Conservation (phyloP, 441 rosid species). For the Syzygium syzygioides region DNA sequence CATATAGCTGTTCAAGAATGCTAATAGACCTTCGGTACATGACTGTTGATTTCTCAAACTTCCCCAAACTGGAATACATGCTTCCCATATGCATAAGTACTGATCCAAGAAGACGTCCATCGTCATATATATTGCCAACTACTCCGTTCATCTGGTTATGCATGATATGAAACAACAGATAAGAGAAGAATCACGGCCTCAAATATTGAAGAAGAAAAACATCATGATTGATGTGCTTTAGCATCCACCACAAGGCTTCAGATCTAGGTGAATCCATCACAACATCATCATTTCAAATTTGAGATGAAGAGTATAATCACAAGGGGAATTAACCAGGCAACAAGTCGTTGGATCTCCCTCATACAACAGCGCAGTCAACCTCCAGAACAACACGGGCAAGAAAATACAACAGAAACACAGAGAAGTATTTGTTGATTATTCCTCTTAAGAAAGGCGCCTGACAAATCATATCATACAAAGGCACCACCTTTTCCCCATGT, state of each 20-base stretch:
- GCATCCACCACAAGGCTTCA: not conserved
- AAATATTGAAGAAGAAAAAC: not conserved
- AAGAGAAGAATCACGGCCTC: not conserved
- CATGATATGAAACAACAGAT: conserved; percentile 8
- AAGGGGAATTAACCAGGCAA: not conserved
- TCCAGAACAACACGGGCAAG: not conserved
- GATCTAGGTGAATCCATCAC: not conserved
- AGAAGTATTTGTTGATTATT: not conserved
- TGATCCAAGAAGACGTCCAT: conserved; percentile 60
- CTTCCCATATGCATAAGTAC: conserved; percentile 75
- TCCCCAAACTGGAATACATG: conserved; percentile 69
- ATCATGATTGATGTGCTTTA: not conserved
- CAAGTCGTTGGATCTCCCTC: not conserved
- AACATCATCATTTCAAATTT: not conserved
- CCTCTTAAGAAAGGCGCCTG: not conserved
- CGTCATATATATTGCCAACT: conserved; percentile 37
- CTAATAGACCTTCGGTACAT: conserved; percentile 44
- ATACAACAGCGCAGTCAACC: not conserved
- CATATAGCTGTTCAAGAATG: conserved; percentile 50
- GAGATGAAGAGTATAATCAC: not conserved
- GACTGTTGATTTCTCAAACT: conserved; percentile 46
- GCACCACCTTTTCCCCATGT: not conserved
- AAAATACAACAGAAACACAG: not conserved
- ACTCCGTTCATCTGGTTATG: conserved; percentile 56
- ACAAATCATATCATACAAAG: not conserved